Base-by-base conservation (phyloP, 768 basidiomycete species). In the Suillus hirtellus region DNA sequence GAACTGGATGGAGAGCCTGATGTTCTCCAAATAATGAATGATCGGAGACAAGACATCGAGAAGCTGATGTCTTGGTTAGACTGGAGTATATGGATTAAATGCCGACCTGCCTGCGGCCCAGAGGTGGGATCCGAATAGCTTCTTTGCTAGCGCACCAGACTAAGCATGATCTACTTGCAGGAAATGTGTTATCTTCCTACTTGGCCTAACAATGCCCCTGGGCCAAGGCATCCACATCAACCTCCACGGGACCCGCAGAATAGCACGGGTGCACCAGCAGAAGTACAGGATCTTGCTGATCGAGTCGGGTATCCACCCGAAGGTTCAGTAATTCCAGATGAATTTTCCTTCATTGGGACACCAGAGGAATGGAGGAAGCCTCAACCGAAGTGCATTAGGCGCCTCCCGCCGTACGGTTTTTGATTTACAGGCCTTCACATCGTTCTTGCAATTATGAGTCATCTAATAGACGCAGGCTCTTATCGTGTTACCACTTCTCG, bases 181-280 rank as follows among this genome's bases (percentile, higher is more conserved):
- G 71, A 73, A 42, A 67, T 68, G 38, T 73, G 73, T 42, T 73
- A 68, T 38, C 54, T 75, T 19, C 70, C 73, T 47, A 74, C 69
- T 1, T 73, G 69, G 69, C 66, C 68, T 14, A 0, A 59, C 0
- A 56, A 38, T 61, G 61, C 1, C 63, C 70, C 54, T 47, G 15
- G 43, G 27, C 27, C 1, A 34, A 34, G 2, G 10, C 17, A 11
- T 17, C 40, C 59, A 24, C 8, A 0, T 24, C 27, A 12, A 59
- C 34, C 24, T 49, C 58, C 62, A 11, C 19, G 21, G 3, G 12
- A 49, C 40, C 17, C 40, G 38, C 38, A 5, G n/a, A 27, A 35
- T 15, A 15, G 31, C 24, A 31, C 19, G 17, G 14, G 19, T n/a
- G 4, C 15, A 1, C 31, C 60, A 3, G 17, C 60, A 1, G 19